Conservation (phyloP, 305 asterid species). For the Fraxinus paxiana region DNA sequence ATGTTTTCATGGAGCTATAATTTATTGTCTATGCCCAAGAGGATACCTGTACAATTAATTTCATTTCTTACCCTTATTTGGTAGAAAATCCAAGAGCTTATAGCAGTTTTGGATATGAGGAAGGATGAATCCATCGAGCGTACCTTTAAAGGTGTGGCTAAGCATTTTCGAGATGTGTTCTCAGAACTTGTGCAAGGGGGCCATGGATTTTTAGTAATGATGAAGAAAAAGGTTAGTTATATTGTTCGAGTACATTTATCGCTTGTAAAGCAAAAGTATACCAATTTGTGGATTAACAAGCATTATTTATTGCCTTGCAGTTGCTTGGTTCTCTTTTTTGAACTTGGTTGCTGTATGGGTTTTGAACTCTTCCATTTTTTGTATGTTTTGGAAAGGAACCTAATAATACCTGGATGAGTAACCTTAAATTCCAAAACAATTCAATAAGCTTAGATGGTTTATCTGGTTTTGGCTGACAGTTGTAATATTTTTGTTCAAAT, state of each 20-base stretch:
- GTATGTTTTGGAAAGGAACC: neutral
- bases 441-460: neutral
- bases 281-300: neutral
- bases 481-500: neutral
- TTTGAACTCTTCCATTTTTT: neutral
- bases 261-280: neutral
- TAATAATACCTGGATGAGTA: conserved; percentile 1
- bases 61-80: conserved; percentile 26
- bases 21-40: conserved; percentile 5
- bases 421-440: neutral
- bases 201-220: conserved; percentile 86
- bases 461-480: neutral
- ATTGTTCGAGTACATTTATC: conserved; percentile 11
- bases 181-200: conserved; percentile 99
- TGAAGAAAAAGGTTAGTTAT: conserved; percentile 88
- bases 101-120: conserved; percentile 91
- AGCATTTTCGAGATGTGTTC: conserved; percentile 93
- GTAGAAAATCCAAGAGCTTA: conserved; percentile 96
- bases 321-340: conserved; percentile 14
- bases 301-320: conserved; percentile 8
- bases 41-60: conserved; percentile 17
- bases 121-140: conserved; percentile 99
- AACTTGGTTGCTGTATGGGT: conserved; percentile 17
- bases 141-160: conserved; percentile 97
- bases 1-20: conserved; percentile 17